These are phyloP conservation scores for Astrephomene gubernaculifera DNA, from an alignment of 139 green algal species.

Conservation along the genomic window DNA sequence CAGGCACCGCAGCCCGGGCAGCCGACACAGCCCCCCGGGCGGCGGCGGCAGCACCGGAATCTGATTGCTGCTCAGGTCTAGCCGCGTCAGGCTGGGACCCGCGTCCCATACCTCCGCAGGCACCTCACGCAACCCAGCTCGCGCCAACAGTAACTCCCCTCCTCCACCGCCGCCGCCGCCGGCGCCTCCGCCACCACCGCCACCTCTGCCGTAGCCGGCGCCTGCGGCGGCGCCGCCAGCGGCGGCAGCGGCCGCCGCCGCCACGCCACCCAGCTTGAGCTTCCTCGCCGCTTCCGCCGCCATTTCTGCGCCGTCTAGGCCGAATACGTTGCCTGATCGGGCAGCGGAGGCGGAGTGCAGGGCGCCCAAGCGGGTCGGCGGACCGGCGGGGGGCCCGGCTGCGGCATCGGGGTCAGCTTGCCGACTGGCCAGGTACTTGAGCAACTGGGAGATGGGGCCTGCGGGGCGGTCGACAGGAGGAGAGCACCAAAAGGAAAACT, in stretches of 20 bases:
- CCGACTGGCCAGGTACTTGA: conserved; percentile 53
- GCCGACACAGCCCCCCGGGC: conserved; percentile 21
- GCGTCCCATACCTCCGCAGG: conserved; percentile 38
- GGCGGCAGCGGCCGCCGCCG: neutral
- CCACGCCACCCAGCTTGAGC: conserved; percentile 12
- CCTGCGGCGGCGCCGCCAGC: conserved; percentile 15
- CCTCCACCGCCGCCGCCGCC: neutral
- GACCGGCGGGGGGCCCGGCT: neutral
- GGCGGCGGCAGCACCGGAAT: neutral
- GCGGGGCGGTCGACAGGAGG: neutral
- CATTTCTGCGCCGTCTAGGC: conserved; percentile 25
- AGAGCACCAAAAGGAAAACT: neutral
- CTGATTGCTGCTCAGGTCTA: conserved; percentile 57
- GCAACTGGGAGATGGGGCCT: conserved; percentile 56
- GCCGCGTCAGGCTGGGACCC: conserved; percentile 5
- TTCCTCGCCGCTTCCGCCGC: conserved; percentile 42
- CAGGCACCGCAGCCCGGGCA: conserved; percentile 31
- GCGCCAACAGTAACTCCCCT: conserved; percentile 39
- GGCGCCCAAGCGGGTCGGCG: conserved; percentile 16
- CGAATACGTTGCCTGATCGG: conserved; percentile 50
- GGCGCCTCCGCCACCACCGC: conserved; percentile 14
- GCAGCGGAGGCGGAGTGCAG: neutral
- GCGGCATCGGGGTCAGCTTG: conserved; percentile 15
- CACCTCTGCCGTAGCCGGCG: too few species aligned
- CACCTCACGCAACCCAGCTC: conserved; percentile 40